A percentile compares a stretch with the other conserved stretches of the same genome.
These are phyloP conservation scores for Chaetomiaceae sp. DNA, from an alignment of 2,329 filamentous ascomycete genomes.

Conservation along the genomic window DNA sequence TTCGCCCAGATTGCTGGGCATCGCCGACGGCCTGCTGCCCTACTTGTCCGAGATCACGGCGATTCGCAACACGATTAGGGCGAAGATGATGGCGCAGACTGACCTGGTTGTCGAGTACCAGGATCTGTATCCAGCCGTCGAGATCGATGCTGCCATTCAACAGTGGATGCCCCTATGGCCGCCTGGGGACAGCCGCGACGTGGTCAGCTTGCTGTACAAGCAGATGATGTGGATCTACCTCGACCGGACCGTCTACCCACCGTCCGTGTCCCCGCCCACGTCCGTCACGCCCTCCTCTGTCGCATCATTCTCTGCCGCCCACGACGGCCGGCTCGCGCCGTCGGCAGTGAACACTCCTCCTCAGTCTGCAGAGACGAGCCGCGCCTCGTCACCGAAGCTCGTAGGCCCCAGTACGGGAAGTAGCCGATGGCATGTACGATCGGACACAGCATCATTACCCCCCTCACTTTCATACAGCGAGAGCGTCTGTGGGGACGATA, in stretches of 20 bases:
- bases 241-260: conserved; percentile 55
- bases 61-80: conserved; percentile 67
- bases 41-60: conserved; percentile 74
- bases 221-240: conserved; percentile 63
- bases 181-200: conserved; percentile 49
- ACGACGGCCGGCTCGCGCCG: conserved; percentile 12
- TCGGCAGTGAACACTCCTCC: conserved; percentile 26
- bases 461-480: neutral
- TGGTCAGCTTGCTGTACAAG: conserved; percentile 54
- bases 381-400: conserved; percentile 31
- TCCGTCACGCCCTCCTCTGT: conserved; percentile 20
- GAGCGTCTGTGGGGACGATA: neutral
- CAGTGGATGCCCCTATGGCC: conserved; percentile 65
- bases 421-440: conserved; percentile 19
- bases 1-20: conserved; percentile 61
- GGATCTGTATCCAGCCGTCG: conserved; percentile 64
- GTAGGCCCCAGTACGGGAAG: neutral
- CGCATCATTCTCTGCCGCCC: conserved; percentile 15
- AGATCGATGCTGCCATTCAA: conserved; percentile 68
- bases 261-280: conserved; percentile 25
- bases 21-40: conserved; percentile 74
- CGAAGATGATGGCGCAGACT: conserved; percentile 53
- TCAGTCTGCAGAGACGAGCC: conserved; percentile 28
- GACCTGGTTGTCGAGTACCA: conserved; percentile 69
- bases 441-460: conserved; percentile 20